Conservation (phyloP, 2,329 filamentous ascomycete species). For the Acephala macrosclerotiorum region DNA sequence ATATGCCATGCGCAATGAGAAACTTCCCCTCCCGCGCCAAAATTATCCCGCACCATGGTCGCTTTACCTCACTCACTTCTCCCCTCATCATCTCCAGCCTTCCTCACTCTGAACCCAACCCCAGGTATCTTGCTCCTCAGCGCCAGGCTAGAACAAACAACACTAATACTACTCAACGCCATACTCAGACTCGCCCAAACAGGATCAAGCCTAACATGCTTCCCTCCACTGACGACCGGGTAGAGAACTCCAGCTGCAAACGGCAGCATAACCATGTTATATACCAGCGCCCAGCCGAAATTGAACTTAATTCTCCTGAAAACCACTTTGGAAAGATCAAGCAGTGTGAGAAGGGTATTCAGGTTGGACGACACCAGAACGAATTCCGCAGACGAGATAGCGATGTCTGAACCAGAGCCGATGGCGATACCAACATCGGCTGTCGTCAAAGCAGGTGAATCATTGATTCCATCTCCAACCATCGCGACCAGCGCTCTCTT, state of each 20-base stretch:
- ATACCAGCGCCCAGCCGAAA: conserved; percentile 72
- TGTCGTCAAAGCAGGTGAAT: conserved; percentile 79
- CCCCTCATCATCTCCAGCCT: conserved; percentile 12
- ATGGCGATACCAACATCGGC: conserved; percentile 87
- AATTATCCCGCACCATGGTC: not conserved
- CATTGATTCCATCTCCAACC: conserved; percentile 89
- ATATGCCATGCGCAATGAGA: not conserved
- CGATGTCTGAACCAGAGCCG: conserved; percentile 82
- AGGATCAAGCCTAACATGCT: conserved; percentile 72
- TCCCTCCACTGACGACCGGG: conserved; percentile 57
- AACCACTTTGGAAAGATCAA: conserved; percentile 65
- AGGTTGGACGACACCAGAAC: conserved; percentile 73
- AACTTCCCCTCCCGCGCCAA: not conserved
- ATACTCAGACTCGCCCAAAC: conserved; percentile 92
- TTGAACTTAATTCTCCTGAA: conserved; percentile 72
- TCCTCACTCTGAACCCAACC: conserved; percentile 44
- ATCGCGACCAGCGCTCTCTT: conserved; percentile 72
- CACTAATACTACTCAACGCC: conserved; percentile 90
- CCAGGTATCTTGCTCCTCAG: conserved; percentile 55
- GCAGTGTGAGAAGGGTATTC: conserved; percentile 63
- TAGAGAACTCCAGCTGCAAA: conserved; percentile 72
- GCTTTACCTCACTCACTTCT: not conserved
- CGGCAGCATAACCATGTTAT: conserved; percentile 70
- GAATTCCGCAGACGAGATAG: conserved; percentile 82
- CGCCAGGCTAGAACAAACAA: conserved; percentile 81